phyloP scores from a whole-genome alignment of 2,329 filamentous ascomycete species.

The Cadophora luteo-olivacea region DNA sequence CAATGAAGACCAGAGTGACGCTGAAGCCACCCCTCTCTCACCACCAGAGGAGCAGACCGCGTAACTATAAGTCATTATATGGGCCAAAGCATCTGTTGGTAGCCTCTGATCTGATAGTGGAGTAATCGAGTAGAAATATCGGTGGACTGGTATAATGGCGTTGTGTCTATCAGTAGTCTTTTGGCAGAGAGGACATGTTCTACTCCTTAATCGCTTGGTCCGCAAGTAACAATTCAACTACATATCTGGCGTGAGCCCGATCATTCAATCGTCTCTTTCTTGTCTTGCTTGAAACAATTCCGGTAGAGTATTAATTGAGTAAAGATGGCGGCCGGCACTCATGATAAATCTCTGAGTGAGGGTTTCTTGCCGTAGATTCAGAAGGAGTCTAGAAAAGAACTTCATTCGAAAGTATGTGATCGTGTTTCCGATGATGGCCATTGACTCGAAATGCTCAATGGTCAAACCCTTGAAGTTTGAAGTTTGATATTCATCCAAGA shows the following conservation, averaged over 20 bases:
- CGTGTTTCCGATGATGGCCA: neutral
- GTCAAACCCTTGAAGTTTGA: neutral
- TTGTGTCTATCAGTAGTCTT: neutral
- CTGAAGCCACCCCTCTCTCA: neutral
- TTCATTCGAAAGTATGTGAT: neutral
- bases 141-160: neutral
- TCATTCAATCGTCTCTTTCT: neutral
- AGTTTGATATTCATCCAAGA: neutral
- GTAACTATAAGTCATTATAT: neutral
- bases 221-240: neutral
- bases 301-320: neutral
- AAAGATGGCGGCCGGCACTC: too few relatives aligned
- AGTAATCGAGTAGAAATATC: too few relatives aligned
- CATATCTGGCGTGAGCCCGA: neutral
- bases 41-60: neutral
- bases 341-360: neutral
- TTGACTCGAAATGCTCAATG: neutral
- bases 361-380: neutral
- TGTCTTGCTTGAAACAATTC: neutral
- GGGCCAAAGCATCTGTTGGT: neutral
- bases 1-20: neutral
- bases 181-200: neutral
- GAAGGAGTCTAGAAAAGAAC: neutral
- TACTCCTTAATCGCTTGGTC: neutral
- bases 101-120: neutral